Conservation (phyloP, 2,329 filamentous ascomycete species). For the Fonsecaea multimorphosa region DNA sequence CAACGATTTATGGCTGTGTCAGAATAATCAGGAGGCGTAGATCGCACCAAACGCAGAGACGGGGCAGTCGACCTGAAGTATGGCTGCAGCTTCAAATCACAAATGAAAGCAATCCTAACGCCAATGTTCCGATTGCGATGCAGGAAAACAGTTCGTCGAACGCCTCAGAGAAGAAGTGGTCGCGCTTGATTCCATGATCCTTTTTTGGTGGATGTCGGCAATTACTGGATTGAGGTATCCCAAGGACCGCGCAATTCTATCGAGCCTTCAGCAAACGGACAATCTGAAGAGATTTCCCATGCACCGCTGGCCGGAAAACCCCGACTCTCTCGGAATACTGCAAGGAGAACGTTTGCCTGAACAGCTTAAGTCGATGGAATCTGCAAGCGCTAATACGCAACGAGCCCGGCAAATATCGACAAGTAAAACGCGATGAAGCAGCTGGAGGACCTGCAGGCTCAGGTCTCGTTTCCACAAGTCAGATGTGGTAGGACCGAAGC, state of each 20-base stretch:
- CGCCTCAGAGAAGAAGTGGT: conserved; percentile 29
- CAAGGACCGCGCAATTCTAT: neutral
- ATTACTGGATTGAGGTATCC: neutral
- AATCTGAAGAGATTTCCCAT: neutral
- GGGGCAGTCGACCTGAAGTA: conserved; percentile 34
- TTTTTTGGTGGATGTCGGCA: neutral
- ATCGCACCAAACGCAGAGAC: conserved; percentile 28
- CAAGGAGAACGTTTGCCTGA: neutral
- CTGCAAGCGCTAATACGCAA: neutral
- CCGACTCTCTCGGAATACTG: neutral
- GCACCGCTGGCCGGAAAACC: neutral
- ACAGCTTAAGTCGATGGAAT: neutral
- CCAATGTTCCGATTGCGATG: conserved; percentile 19
- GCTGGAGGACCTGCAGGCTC: neutral
- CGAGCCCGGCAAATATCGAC: neutral
- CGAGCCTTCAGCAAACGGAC: neutral
- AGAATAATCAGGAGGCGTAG: conserved; percentile 31
- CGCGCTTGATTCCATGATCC: conserved; percentile 27
- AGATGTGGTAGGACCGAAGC: neutral
- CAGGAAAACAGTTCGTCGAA: conserved; percentile 19
- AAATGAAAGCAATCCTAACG: conserved; percentile 19
- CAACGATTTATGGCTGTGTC: conserved; percentile 43
- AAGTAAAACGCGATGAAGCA: neutral
- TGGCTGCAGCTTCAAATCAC: conserved; percentile 32
- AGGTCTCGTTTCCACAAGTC: neutral